Conservation (phyloP, 2,329 filamentous ascomycete species). For the Alternaria gaisen region DNA sequence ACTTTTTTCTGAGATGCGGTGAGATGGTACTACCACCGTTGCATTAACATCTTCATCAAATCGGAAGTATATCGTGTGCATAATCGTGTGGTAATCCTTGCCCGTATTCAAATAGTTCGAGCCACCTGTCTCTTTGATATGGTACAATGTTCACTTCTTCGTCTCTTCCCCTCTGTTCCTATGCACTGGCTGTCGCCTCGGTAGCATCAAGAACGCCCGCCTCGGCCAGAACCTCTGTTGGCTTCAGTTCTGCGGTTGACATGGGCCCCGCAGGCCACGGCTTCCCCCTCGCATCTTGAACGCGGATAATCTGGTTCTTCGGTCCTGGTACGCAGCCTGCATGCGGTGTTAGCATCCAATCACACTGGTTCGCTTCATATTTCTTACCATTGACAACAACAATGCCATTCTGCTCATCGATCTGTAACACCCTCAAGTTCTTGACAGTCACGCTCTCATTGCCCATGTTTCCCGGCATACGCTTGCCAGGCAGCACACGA, state of each 20-base stretch:
- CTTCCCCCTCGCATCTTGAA: constrained; percentile 94
- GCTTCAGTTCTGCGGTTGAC: constrained; percentile 34
- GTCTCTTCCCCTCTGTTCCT: background rate
- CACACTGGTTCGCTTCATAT: background rate
- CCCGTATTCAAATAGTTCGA: background rate
- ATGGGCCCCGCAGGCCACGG: constrained; percentile 67
- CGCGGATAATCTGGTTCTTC: constrained; percentile 82
- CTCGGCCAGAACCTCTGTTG: constrained; percentile 18
- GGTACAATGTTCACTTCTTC: constrained; percentile 11
- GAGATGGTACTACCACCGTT: background rate
- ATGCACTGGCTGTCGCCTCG: constrained; percentile 19
- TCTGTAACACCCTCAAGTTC: constrained; percentile 87
- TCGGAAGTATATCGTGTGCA: background rate
- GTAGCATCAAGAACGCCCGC: constrained; percentile 18
- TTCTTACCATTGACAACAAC: constrained; percentile 81
- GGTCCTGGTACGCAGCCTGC: constrained; percentile 80
- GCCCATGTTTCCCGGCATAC: constrained; percentile 97
- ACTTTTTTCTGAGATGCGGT: too few relatives aligned
- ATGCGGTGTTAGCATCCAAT: constrained; percentile 4
- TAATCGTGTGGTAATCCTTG: background rate
- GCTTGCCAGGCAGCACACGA: constrained; percentile 93
- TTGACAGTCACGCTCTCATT: constrained; percentile 87
- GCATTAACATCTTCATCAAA: too few relatives aligned
- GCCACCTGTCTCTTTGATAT: constrained; percentile 8
- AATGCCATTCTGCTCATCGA: constrained; percentile 86